phyloP scores from a whole-genome alignment of 306 rosid species.

The Rosa lucieae region DNA sequence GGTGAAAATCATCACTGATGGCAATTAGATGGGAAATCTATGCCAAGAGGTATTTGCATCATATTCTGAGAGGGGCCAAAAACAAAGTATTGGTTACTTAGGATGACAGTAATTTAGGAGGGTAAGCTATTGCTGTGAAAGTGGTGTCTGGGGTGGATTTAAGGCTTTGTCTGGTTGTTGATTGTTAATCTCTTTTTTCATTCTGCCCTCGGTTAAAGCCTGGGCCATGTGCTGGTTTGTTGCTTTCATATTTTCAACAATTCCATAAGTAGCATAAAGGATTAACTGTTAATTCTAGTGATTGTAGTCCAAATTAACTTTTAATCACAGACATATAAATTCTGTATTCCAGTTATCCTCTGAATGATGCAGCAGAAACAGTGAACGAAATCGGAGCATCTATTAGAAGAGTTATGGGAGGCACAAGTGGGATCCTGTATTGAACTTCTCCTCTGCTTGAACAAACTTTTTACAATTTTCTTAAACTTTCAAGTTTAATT shows the following conservation, averaged over 20 bases:
- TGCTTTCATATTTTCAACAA: not conserved
- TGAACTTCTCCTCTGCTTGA: conserved; percentile 32
- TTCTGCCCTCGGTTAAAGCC: not conserved
- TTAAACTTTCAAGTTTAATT: conserved; percentile 11
- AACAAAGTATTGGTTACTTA: not conserved
- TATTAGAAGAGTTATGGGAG: conserved; percentile 85
- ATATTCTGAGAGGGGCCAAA: not conserved
- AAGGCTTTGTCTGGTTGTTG: not conserved
- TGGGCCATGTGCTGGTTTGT: not conserved
- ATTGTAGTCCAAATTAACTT: conserved; percentile 21
- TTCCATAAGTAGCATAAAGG: not conserved
- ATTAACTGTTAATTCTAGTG: conserved; percentile 16
- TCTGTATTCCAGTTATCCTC: conserved; percentile 73
- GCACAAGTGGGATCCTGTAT: conserved; percentile 96
- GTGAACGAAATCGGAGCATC: conserved; percentile 77
- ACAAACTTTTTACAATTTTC: not conserved
- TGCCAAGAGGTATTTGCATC: not conserved
- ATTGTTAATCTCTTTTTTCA: not conserved
- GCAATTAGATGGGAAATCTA: not conserved
- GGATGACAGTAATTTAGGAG: not conserved
- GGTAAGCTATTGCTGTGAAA: not conserved
- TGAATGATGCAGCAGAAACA: conserved; percentile 90
- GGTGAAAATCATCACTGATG: not conserved
- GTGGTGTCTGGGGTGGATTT: not conserved
- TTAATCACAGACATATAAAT: conserved; percentile 31